Percentiles rank a stretch among this genome's conserved stretches.
These are phyloP conservation scores for Saturnispora besseyi DNA, from an alignment of 805 yeast species.

Conservation along the genomic window DNA sequence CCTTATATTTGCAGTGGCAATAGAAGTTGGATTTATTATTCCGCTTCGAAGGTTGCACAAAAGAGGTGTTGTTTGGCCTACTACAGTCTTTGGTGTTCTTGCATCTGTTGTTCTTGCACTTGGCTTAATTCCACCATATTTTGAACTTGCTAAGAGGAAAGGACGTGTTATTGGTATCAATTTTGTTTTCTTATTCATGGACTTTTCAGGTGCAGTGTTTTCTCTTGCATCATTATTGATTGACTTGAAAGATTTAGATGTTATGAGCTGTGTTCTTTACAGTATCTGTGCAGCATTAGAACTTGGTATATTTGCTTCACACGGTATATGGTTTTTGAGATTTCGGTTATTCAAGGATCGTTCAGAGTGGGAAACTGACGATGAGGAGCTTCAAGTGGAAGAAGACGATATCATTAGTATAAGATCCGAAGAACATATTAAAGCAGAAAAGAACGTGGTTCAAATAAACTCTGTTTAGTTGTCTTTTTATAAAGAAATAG, in stretches of 20 bases:
- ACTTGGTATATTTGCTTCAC: constrained; percentile 65
- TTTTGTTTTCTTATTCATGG: constrained; percentile 41
- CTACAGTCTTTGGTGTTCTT: constrained; percentile 37
- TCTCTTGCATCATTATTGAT: constrained; percentile 55
- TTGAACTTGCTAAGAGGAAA: constrained; percentile 40
- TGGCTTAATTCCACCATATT: constrained; percentile 49
- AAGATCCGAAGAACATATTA: neutral
- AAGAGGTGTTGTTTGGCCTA: constrained; percentile 37
- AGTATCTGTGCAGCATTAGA: constrained; percentile 67
- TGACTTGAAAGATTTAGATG: constrained; percentile 45
- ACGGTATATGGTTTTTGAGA: constrained; percentile 57
- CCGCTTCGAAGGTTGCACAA: constrained; percentile 41
- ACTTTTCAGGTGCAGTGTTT: constrained; percentile 47
- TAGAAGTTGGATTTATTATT: constrained; percentile 42
- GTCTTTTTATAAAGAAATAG: neutral
- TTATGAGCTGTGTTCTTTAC: constrained; percentile 74
- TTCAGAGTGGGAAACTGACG: constrained; percentile 1
- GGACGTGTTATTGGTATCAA: constrained; percentile 51
- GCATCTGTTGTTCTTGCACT: constrained; percentile 41
- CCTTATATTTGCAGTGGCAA: constrained; percentile 29
- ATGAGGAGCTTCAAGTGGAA: neutral
- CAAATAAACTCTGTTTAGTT: neutral
- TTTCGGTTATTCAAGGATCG: constrained; percentile 22
- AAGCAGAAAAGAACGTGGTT: neutral
- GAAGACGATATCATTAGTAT: neutral